A percentile compares a stretch with the other conserved stretches of the same genome.
Evolutionary conservation across 306 rosid species (phyloP).

Genomic region (Pueraria montana): DNA sequence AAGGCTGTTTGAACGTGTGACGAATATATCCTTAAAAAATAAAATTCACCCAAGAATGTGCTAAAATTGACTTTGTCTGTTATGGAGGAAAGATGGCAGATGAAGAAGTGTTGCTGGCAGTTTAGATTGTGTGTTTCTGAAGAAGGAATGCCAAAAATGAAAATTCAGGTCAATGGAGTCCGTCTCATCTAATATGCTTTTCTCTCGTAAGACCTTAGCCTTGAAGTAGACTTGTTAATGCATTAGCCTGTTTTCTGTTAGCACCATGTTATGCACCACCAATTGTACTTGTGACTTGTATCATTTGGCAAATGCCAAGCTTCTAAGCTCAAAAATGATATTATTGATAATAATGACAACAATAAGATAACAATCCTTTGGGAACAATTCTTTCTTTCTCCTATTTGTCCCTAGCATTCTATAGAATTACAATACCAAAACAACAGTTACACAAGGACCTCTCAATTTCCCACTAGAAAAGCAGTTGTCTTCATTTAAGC

Average conservation of each 20-base stretch:
- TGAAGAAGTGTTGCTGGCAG: constrained; percentile 35
- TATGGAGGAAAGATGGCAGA: constrained; percentile 43
- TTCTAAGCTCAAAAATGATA: constrained; percentile 40
- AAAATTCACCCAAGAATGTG: constrained; percentile 40
- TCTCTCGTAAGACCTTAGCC: neutral
- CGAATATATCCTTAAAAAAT: neutral
- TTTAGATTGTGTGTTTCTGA: constrained; percentile 26
- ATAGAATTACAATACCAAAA: constrained; percentile 26
- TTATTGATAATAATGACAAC: constrained; percentile 38
- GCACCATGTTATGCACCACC: constrained; percentile 43
- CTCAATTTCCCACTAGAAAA: constrained; percentile 36
- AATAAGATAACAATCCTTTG: constrained; percentile 29
- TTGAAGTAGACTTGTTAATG: constrained; percentile 21
- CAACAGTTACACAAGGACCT: constrained; percentile 41
- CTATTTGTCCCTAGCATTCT: constrained; percentile 32
- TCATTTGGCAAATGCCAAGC: constrained; percentile 17
- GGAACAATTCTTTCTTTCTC: constrained; percentile 36
- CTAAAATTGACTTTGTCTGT: constrained; percentile 37
- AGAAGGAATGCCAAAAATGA: constrained; percentile 22
- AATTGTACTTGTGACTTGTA: constrained; percentile 8
- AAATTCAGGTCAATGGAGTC: constrained; percentile 29
- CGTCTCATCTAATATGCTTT: constrained; percentile 26
- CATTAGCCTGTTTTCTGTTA: neutral
- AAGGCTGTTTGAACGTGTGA: constrained; percentile 58
- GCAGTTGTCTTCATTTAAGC: constrained; percentile 20